These are phyloP conservation scores for Pythium brachiatum DNA, from an alignment of 352 stramenopile genomes.

Conservation along the genomic window DNA sequence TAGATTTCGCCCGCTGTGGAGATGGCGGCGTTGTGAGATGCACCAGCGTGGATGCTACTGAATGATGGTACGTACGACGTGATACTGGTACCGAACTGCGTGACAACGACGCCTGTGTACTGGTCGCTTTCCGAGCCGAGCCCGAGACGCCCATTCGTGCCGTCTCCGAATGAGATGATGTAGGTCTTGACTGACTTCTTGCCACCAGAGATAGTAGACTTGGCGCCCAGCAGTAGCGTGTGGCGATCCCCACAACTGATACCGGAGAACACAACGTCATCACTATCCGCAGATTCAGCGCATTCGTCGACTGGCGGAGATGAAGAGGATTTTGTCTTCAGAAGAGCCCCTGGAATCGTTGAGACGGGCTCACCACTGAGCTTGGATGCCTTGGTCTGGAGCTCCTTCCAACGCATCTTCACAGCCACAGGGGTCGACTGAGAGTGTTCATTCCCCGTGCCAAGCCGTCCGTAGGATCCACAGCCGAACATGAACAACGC, in stretches of 20 bases:
- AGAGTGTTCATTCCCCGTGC: slow-evolving; percentile 32
- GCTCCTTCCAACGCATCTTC: slow-evolving; percentile 37
- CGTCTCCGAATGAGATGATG: slow-evolving; percentile 67
- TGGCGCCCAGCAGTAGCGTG: slow-evolving; percentile 42
- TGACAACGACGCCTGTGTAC: slow-evolving; percentile 38
- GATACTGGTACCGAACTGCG: slow-evolving; percentile 26
- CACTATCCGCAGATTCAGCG: slow-evolving; percentile 2
- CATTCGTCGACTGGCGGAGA: slow-evolving; percentile 6
- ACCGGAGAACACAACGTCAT: slow-evolving; percentile 51
- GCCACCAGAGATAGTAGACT: not conserved
- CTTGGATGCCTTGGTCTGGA: slow-evolving; percentile 21
- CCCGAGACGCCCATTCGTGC: slow-evolving; percentile 63
- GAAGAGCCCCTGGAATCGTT: slow-evolving; percentile 12
- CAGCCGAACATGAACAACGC: slow-evolving; percentile 71
- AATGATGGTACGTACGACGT: slow-evolving; percentile 33
- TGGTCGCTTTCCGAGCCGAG: slow-evolving; percentile 52
- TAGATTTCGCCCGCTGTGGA: slow-evolving; percentile 53
- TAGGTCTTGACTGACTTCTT: slow-evolving; percentile 28
- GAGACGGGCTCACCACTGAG: slow-evolving; percentile 2
- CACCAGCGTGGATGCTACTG: slow-evolving; percentile 39
- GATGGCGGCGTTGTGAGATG: slow-evolving; percentile 48
- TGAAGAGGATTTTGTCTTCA: not conserved
- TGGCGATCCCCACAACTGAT: slow-evolving; percentile 71
- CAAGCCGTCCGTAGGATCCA: slow-evolving; percentile 55
- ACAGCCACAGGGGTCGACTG: slow-evolving; percentile 30